A percentile compares a stretch with the other conserved stretches of the same genome.
These are phyloP conservation scores for Fusarium sp. DNA, from an alignment of 2,329 filamentous ascomycete genomes.

Conservation along the genomic window DNA sequence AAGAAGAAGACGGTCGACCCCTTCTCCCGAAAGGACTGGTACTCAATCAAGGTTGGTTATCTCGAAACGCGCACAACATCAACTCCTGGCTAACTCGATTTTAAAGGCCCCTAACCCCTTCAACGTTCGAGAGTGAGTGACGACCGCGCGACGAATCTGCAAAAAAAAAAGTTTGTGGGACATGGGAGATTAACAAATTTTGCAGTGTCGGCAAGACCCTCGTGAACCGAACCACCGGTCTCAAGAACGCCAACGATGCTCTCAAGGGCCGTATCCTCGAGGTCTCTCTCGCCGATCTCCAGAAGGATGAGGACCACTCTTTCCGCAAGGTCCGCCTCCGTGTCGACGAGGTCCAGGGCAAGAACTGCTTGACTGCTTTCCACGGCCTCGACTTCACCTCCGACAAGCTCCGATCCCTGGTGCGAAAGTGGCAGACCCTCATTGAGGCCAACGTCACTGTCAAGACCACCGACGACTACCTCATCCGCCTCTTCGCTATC, in stretches of 20 bases:
- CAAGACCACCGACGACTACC: constrained; percentile 99
- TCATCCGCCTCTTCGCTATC: constrained; percentile 98
- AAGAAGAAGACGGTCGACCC: constrained; percentile 99
- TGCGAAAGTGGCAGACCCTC: constrained; percentile 99
- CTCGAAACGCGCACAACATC: background rate
- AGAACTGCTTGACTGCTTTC: constrained; percentile 99
- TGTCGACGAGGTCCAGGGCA: constrained; percentile 98
- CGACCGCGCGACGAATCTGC: constrained; percentile 33
- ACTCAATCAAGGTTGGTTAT: constrained; percentile 83
- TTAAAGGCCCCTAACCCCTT: constrained; percentile 90
- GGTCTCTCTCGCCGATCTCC: constrained; percentile 97
- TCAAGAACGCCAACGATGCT: constrained; percentile 99
- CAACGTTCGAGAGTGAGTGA: constrained; percentile 91
- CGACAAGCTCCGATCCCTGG: constrained; percentile 98
- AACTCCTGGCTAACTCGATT: constrained; percentile 29
- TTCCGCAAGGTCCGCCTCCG: constrained; percentile 99
- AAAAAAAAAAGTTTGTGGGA: constrained; percentile 17
- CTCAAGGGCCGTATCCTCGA: constrained; percentile 99
- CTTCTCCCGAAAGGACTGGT: constrained; percentile 99
- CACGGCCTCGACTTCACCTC: constrained; percentile 99
- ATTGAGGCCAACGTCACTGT: constrained; percentile 99
- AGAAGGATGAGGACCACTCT: constrained; percentile 99
- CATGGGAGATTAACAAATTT: constrained; percentile 36
- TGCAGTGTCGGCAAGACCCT: constrained; percentile 98
- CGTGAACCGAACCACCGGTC: constrained; percentile 98